A percentile compares a stretch with the other conserved stretches of the same genome.
Evolutionary conservation across 2,329 filamentous ascomycete genomes (phyloP).

Genomic region (Neophaeococcomyces aloes): DNA sequence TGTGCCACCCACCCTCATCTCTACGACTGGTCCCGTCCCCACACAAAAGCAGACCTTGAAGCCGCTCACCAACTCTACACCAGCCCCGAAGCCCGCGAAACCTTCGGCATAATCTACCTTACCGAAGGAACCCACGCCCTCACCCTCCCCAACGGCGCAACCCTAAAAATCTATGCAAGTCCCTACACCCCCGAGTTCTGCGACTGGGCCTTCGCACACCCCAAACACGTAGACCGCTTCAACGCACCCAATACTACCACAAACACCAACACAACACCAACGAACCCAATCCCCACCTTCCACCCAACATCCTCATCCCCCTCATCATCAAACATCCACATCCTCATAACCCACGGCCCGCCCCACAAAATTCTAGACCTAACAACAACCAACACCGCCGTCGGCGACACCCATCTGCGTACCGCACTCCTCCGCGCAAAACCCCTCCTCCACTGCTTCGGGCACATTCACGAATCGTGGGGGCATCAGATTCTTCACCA

Average conservation of each 20-base stretch:
- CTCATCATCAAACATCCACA: constrained; percentile 9
- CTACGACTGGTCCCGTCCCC: constrained; percentile 22
- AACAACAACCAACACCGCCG: constrained; percentile 27
- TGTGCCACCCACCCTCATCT: constrained; percentile 28
- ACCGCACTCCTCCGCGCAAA: constrained; percentile 40
- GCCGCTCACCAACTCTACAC: constrained; percentile 39
- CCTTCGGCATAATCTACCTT: constrained; percentile 45
- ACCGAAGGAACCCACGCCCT: constrained; percentile 44
- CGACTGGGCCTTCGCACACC: constrained; percentile 47
- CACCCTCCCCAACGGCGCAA: constrained; percentile 38
- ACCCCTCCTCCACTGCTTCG: constrained; percentile 49
- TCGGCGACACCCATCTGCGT: constrained; percentile 46
- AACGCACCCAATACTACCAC: constrained; percentile 31
- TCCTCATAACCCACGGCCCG: constrained; percentile 53
- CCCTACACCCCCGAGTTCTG: constrained; percentile 48
- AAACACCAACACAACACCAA: neutral
- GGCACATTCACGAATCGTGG: constrained; percentile 23
- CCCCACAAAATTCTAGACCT: constrained; percentile 42
- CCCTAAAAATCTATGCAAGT: constrained; percentile 43
- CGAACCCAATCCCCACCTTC: too few species aligned
- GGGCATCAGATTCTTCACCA: constrained; percentile 10
- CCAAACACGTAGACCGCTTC: constrained; percentile 41
- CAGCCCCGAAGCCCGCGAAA: constrained; percentile 31
- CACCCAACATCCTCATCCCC: too few species aligned
- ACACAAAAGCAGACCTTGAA: constrained; percentile 21